Evolutionary conservation across 1,284 basidiomycete genomes (phyloP).

Genomic region (Cryptococcus sp.): DNA sequence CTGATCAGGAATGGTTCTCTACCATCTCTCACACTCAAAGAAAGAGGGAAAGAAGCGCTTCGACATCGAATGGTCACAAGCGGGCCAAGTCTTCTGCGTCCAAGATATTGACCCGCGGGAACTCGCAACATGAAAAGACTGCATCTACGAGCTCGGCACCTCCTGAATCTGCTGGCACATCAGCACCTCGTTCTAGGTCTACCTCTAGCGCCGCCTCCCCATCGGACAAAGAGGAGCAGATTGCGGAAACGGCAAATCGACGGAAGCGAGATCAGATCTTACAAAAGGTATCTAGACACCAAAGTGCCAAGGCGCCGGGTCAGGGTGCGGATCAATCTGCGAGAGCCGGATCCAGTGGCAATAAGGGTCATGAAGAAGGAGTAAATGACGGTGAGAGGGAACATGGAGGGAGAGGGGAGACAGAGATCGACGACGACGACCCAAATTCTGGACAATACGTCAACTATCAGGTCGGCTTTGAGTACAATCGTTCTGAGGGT

Average conservation of each 20-base stretch:
- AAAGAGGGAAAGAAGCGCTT: slow-evolving; percentile 5
- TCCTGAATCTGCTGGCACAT: not conserved
- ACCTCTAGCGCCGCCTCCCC: slow-evolving; percentile 6
- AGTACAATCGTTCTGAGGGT: slow-evolving; percentile 35
- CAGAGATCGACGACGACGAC: slow-evolving; percentile 31
- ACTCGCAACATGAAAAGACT: not conserved
- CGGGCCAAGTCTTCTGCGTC: not conserved
- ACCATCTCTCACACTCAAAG: slow-evolving; percentile 27
- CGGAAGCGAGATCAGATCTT: slow-evolving; percentile 35
- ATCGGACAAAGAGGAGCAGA: slow-evolving; percentile 1
- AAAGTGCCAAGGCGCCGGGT: slow-evolving; percentile 7
- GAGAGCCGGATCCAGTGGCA: not conserved
- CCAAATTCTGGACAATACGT: slow-evolving; percentile 47
- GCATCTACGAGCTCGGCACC: not conserved
- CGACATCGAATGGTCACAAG: not conserved
- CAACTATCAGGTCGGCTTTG: slow-evolving; percentile 52
- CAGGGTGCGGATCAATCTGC: not conserved
- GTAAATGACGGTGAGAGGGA: slow-evolving; percentile 14
- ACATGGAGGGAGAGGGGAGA: slow-evolving; percentile 12
- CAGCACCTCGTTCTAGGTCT: too few relatives aligned
- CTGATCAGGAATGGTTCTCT: slow-evolving; percentile 52
- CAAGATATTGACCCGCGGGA: too few relatives aligned
- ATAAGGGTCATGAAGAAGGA: slow-evolving; percentile 4
- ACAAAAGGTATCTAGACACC: slow-evolving; percentile 20
- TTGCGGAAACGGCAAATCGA: slow-evolving; percentile 11